Percentiles rank a stretch among this genome's conserved stretches.
Conservation (phyloP, 2,329 filamentous ascomycete species). For the Cladosporium austrohemisphaericum region DNA sequence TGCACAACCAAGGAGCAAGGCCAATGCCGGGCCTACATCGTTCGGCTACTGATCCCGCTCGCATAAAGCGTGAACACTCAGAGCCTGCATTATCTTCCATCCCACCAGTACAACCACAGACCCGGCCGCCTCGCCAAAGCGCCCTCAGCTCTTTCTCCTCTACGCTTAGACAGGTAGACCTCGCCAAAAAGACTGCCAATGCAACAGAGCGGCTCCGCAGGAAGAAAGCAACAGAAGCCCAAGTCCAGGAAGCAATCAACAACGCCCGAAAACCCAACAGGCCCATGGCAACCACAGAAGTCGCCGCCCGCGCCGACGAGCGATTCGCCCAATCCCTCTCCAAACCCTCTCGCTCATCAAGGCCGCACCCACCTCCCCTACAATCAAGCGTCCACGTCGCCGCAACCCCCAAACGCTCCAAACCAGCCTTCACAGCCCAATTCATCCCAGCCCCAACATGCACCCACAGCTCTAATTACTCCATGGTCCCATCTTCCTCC, state of each 20-base stretch:
- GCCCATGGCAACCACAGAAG: constrained; percentile 61
- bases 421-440: background rate
- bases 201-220: constrained; percentile 59
- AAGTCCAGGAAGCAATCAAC: constrained; percentile 70
- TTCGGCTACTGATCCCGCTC: constrained; percentile 59
- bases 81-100: constrained; percentile 46
- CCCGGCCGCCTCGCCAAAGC: constrained; percentile 1
- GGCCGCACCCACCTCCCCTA: background rate
- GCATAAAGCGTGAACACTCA: constrained; percentile 61
- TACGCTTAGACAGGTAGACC: constrained; percentile 50
- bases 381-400: constrained; percentile 1
- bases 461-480: background rate
- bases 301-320: constrained; percentile 65
- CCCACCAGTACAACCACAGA: constrained; percentile 29
- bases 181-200: constrained; percentile 50
- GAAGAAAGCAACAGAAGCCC: constrained; percentile 64
- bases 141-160: constrained; percentile 18
- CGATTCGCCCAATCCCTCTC: constrained; percentile 37
- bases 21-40: constrained; percentile 59
- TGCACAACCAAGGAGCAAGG: constrained; percentile 51
- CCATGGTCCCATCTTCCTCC: constrained; percentile 9
- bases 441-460: constrained; percentile 5
- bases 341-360: constrained; percentile 7
- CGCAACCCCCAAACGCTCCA: constrained; percentile 3
- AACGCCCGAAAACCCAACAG: constrained; percentile 73